A percentile compares a stretch with the other conserved stretches of the same genome.
Conservation (phyloP, 495 filamentous ascomycete genomes). For the Astrothelium subdiscretum region DNA sequence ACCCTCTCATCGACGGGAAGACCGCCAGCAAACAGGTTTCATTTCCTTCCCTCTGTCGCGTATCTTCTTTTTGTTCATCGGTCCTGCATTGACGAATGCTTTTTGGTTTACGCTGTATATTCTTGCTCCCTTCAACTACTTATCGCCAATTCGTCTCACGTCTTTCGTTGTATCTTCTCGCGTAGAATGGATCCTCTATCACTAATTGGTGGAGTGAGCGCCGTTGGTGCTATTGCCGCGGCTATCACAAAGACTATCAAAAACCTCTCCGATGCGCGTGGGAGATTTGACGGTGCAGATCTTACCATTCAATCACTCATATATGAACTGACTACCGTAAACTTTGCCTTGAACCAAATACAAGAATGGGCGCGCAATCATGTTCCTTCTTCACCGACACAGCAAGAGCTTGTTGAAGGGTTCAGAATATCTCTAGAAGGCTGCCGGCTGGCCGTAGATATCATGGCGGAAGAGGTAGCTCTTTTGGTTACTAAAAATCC, state of each 20-base stretch:
- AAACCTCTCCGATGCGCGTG: conserved; percentile 26
- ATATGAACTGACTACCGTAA: conserved; percentile 31
- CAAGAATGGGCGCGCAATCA: conserved; percentile 30
- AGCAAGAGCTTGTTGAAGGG: conserved; percentile 23
- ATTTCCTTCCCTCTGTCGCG: too few species aligned
- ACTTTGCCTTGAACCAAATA: conserved; percentile 32
- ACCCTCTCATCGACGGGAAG: too few species aligned
- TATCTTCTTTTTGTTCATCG: background rate
- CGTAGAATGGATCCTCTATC: conserved; percentile 6
- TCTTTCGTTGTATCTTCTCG: background rate
- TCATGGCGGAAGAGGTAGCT: conserved; percentile 31
- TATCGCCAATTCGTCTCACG: background rate
- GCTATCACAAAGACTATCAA: conserved; percentile 28
- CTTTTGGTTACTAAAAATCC: conserved; percentile 21
- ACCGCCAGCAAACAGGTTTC: too few species aligned
- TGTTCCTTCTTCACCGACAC: conserved; percentile 18
- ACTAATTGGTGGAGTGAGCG: conserved; percentile 12
- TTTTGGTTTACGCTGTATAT: background rate
- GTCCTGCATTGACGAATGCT: background rate
- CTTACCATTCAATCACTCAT: conserved; percentile 33
- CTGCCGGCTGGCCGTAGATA: conserved; percentile 32
- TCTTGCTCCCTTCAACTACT: background rate
- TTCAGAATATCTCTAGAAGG: conserved; percentile 34
- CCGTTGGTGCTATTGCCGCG: conserved; percentile 8
- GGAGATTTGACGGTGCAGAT: conserved; percentile 34